Conservation (phyloP, 768 basidiomycete genomes). For the Leccinellum luteum region DNA sequence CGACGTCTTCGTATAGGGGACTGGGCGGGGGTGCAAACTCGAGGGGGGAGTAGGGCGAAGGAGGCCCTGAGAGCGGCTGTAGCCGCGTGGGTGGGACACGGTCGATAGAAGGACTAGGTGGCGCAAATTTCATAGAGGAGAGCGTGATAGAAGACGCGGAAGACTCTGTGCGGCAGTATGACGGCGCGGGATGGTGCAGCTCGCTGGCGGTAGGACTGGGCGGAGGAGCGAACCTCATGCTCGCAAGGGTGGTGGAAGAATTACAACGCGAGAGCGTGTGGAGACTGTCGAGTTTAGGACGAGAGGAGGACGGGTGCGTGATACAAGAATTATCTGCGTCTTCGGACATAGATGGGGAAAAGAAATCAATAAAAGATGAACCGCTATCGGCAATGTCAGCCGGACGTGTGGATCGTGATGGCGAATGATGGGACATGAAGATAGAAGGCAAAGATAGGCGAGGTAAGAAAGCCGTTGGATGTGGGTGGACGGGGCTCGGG, state of each 20-base stretch:
- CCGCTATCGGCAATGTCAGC: slow-evolving; percentile 33
- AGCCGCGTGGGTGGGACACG: slow-evolving; percentile 1
- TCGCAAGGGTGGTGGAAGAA: slow-evolving; percentile 28
- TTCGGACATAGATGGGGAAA: slow-evolving; percentile 21
- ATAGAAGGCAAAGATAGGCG: slow-evolving; percentile 20
- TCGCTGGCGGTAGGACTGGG: slow-evolving; percentile 22
- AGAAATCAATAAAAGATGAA: slow-evolving; percentile 49
- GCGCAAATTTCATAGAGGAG: slow-evolving; percentile 30
- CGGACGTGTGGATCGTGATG: slow-evolving; percentile 14
- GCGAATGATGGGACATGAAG: slow-evolving; percentile 18
- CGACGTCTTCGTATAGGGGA: not conserved
- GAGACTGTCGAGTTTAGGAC: slow-evolving; percentile 9
- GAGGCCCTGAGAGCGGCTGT: slow-evolving; percentile 22
- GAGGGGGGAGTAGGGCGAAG: slow-evolving; percentile 30
- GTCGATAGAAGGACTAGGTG: slow-evolving; percentile 24
- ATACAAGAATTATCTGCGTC: slow-evolving; percentile 3
- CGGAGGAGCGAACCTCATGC: slow-evolving; percentile 32
- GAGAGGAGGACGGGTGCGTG: slow-evolving; percentile 12
- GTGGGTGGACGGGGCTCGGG: slow-evolving; percentile 42
- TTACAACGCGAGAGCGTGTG: slow-evolving; percentile 16
- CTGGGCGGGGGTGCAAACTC: slow-evolving; percentile 28
- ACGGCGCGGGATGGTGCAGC: slow-evolving; percentile 11
- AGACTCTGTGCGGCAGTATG: slow-evolving; percentile 1
- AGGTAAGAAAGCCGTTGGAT: slow-evolving; percentile 30
- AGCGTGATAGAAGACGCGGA: slow-evolving; percentile 21